Base-by-base conservation (phyloP, 495 filamentous ascomycete genomes). In the Parachaetomium inaequale region DNA sequence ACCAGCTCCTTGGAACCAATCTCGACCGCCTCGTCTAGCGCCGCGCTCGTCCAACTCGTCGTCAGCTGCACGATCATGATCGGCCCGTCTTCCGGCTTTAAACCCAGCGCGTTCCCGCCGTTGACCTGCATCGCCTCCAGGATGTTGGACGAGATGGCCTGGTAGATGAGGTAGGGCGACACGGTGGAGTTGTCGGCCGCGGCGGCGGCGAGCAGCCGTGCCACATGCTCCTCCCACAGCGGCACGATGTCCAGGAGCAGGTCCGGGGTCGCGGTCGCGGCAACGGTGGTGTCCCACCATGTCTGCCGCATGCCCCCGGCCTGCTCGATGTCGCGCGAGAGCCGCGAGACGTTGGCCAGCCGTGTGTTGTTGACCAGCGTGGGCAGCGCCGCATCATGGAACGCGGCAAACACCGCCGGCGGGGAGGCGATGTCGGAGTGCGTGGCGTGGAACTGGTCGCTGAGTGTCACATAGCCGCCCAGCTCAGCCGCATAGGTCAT, bases 21-120 rank as follows among this genome's bases (percentile, higher is more conserved):
- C 38, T 71, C 63, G 34, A 84, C 71, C 1, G 36, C n/a, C 10
- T 53, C 55, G 25, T 73, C 65, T 15, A 70, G 34, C 28, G n/a
- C 36, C 11, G 49, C 10, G 34, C 53, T 51, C 5, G 46, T 4
- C 68, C 70, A 71, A 4, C 42, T 40, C 46, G 57, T 43, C 14
- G 58, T 42, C 36, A 69, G 21, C 58, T 71, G 64, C 49, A 71
- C 57, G 31, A 65, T 58, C 28, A 64, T 46, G 31, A 66, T 12
- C 12, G 69, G 66, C 12, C 71, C 71, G 29, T 72, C 69, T 14
- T 34, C 53, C 36, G 58, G 59, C 28, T 46, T 57, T 47, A 75
- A 36, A 5, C 71, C 71, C 34, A 75, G 52, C 38, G 70, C 62
- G 25, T 75, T 75, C 3, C 73, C 73, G 0, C 73, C 73, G 55